A percentile compares a stretch with the other conserved stretches of the same genome.
These are phyloP conservation scores for Oropetium thomaeum DNA, from an alignment of 176 grass and related monocot genomes.

Conservation along the genomic window DNA sequence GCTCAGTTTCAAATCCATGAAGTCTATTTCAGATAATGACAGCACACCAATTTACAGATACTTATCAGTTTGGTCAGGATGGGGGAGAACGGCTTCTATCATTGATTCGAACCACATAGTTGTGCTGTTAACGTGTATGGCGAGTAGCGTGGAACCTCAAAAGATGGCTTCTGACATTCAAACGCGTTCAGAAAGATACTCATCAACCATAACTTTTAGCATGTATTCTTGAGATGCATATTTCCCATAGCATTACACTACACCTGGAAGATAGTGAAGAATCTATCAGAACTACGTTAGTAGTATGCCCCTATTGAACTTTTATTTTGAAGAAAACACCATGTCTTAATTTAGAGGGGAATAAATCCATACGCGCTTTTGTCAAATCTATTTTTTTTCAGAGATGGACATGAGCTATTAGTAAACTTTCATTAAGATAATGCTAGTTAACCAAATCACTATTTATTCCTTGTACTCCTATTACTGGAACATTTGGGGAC, in stretches of 20 bases:
- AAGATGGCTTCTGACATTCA: background rate
- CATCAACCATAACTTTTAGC: background rate
- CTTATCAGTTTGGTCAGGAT: constrained; percentile 20
- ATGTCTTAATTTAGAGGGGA: constrained; percentile 25
- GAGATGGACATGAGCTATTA: constrained; percentile 9
- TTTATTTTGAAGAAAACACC: background rate
- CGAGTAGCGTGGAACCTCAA: background rate
- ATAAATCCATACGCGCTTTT: constrained; percentile 24
- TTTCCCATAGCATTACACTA: background rate
- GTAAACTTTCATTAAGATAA: constrained; percentile 9
- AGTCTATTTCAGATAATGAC: constrained; percentile 23
- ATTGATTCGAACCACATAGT: background rate
- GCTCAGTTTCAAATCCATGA: background rate
- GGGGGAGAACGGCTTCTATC: background rate
- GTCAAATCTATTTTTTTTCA: constrained; percentile 4
- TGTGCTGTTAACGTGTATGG: background rate
- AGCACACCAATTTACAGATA: background rate
- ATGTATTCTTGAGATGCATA: background rate
- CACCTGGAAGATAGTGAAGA: background rate
- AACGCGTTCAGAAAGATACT: background rate
- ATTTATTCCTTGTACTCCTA: background rate
- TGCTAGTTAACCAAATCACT: background rate
- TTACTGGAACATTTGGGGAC: background rate
- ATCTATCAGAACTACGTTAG: background rate
- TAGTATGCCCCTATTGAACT: background rate